phyloP scores from a whole-genome alignment of 2,329 filamentous ascomycete species.

The Laburnicola sp. region DNA sequence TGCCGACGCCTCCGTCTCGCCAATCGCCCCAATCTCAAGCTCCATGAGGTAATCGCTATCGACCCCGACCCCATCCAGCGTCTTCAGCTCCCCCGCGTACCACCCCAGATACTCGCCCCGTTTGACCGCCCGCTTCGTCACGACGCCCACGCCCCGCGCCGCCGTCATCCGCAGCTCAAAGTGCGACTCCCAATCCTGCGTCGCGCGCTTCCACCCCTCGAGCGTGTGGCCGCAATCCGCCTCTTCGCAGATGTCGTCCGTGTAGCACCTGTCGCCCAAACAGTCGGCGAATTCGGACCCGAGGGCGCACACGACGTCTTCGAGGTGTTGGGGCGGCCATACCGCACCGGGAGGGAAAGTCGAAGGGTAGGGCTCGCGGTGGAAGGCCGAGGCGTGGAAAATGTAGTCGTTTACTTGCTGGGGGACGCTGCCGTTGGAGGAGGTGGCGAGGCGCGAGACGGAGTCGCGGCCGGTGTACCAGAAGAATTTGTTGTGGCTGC shows the following conservation, averaged over 20 bases:
- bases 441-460: slow-evolving; percentile 5
- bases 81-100: slow-evolving; percentile 19
- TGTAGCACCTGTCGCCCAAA: slow-evolving; percentile 19
- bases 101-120: slow-evolving; percentile 16
- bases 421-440: neutral
- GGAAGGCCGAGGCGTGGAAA: slow-evolving; percentile 15
- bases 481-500: slow-evolving; percentile 12
- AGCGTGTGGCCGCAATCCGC: slow-evolving; percentile 17
- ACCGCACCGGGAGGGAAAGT: slow-evolving; percentile 7
- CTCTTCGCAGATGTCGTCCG: slow-evolving; percentile 7
- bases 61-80: neutral
- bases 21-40: slow-evolving; percentile 12
- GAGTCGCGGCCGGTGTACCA: slow-evolving; percentile 11
- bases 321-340: slow-evolving; percentile 17
- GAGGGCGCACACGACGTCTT: slow-evolving; percentile 10
- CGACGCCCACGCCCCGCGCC: slow-evolving; percentile 17
- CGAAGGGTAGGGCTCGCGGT: slow-evolving; percentile 3
- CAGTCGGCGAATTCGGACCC: slow-evolving; percentile 10
- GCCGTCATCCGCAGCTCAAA: slow-evolving; percentile 20
- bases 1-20: neutral
- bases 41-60: slow-evolving; percentile 22
- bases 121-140: slow-evolving; percentile 13
- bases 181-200: slow-evolving; percentile 13
- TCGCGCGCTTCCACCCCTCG: slow-evolving; percentile 9
- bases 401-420: slow-evolving; percentile 16